Evolutionary conservation across 306 rosid species (phyloP).

Genomic region (Glycyrrhiza uralensis): DNA sequence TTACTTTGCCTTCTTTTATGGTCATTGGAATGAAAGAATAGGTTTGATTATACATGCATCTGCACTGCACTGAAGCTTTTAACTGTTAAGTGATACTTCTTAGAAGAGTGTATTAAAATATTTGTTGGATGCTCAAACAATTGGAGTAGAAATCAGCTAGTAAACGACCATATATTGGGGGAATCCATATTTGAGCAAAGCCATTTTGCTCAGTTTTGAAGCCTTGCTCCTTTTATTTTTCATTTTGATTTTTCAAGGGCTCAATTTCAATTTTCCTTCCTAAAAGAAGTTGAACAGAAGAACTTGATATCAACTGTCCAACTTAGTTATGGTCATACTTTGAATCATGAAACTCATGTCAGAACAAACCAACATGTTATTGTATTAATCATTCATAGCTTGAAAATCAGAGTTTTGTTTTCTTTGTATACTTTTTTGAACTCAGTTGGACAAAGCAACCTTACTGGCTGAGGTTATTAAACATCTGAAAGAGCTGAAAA

Average conservation of each 20-base stretch:
- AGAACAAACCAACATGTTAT: not conserved
- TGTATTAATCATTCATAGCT: not conserved
- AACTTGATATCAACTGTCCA: not conserved
- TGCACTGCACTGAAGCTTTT: not conserved
- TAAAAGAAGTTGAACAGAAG: not conserved
- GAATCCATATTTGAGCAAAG: not conserved
- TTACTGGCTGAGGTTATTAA: slow-evolving; percentile 36
- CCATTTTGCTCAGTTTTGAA: not conserved
- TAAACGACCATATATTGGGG: not conserved
- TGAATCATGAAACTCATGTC: slow-evolving; percentile 6
- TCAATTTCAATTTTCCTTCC: not conserved
- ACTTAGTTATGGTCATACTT: not conserved
- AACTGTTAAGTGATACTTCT: slow-evolving; percentile 1
- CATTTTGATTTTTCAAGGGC: not conserved
- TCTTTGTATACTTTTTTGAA: not conserved
- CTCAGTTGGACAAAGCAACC: slow-evolving; percentile 68
- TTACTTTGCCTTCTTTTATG: not conserved
- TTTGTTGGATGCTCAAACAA: not conserved
- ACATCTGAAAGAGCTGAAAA: slow-evolving; percentile 48
- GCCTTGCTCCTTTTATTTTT: not conserved
- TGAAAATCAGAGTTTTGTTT: slow-evolving; percentile 4
- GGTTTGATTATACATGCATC: not conserved
- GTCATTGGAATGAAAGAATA: not conserved
- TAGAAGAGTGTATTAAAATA: not conserved
- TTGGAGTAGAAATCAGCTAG: not conserved